Conservation (phyloP, 306 rosid species). For the Gillenia trifoliata region DNA sequence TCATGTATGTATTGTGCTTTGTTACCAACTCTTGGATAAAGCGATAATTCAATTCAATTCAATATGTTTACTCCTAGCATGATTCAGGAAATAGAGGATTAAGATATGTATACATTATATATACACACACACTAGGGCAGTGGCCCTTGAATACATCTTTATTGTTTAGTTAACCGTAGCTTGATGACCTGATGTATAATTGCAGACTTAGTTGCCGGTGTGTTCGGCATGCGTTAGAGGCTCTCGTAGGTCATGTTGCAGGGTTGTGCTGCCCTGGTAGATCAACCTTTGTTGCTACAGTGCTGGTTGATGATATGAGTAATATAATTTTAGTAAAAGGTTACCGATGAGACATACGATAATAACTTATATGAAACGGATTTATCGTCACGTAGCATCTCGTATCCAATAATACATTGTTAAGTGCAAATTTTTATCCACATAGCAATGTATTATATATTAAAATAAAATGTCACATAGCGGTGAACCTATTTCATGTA, state of each 20-base stretch:
- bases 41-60: background rate
- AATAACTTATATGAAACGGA: too few relatives aligned
- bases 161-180: background rate
- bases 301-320: too few relatives aligned
- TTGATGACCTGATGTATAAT: background rate
- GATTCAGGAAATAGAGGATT: background rate
- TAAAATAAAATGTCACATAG: too few relatives aligned
- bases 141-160: background rate
- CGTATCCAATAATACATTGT: too few relatives aligned
- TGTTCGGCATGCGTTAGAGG: background rate
- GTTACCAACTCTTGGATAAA: background rate
- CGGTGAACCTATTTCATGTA: too few relatives aligned
- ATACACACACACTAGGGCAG: background rate
- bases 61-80: background rate
- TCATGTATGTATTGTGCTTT: background rate
- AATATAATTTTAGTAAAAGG: too few relatives aligned
- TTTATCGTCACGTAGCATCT: too few relatives aligned
- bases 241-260: background rate
- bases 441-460: too few relatives aligned
- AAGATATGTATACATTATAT: background rate
- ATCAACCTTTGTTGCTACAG: background rate
- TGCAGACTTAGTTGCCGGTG: background rate
- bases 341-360: too few relatives aligned
- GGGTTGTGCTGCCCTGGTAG: background rate
- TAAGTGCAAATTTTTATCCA: too few relatives aligned